These are phyloP conservation scores for Dinochytrium kinnereticum DNA, from an alignment of 371 early-diverging fungal species.

Conservation along the genomic window DNA sequence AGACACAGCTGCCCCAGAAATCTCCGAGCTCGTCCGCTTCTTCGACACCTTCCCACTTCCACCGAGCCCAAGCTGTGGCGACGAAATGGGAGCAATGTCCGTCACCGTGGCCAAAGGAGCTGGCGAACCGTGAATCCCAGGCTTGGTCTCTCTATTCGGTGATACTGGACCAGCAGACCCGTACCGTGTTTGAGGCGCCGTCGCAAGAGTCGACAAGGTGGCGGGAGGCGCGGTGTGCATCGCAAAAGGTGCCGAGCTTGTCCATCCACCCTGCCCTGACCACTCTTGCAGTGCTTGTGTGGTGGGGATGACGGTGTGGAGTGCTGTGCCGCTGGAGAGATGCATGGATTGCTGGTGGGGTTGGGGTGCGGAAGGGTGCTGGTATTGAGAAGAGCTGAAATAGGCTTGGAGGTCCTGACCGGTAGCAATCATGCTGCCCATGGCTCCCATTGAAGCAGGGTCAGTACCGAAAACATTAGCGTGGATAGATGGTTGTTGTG, in stretches of 20 bases:
- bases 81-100: not conserved
- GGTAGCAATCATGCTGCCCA: too few relatives aligned
- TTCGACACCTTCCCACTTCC: too few relatives aligned
- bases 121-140: not conserved
- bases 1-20: not conserved
- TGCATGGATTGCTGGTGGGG: not conserved
- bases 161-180: too few relatives aligned
- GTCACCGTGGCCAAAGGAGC: too few relatives aligned
- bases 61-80: too few relatives aligned
- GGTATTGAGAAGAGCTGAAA: too few relatives aligned
- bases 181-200: too few relatives aligned
- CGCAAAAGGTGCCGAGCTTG: not conserved
- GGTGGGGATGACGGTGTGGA: not conserved
- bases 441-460: too few relatives aligned
- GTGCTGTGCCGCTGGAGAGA: too few relatives aligned
- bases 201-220: not conserved
- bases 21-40: not conserved
- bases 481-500: too few relatives aligned
- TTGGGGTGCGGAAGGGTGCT: not conserved
- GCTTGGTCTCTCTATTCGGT: not conserved
- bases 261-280: not conserved
- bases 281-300: not conserved
- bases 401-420: too few relatives aligned
- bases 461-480: too few relatives aligned
- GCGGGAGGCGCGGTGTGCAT: not conserved